Conservation (phyloP, 257 asterid species). For the Solanum arcanum region DNA sequence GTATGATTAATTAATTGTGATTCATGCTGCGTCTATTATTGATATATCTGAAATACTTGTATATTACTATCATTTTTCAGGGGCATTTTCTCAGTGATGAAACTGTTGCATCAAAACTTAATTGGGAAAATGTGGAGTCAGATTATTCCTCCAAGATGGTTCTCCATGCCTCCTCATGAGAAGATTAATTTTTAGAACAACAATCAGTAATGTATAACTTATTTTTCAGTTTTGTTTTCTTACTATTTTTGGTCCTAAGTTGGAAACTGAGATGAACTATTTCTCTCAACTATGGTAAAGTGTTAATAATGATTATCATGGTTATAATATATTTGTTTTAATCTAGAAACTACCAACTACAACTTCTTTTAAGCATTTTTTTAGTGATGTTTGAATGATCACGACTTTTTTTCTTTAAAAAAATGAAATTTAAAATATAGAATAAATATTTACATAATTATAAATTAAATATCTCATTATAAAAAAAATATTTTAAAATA, state of each 20-base stretch:
- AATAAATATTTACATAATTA: too few species aligned
- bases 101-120: conserved; percentile 5
- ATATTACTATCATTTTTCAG: neutral
- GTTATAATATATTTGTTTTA: neutral
- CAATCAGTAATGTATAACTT: neutral
- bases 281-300: neutral
- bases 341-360: neutral
- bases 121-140: conserved; percentile 8
- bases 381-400: too few species aligned
- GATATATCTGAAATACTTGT: neutral
- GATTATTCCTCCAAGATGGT: neutral
- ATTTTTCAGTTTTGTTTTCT: neutral
- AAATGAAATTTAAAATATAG: too few species aligned
- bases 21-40: neutral
- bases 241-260: too few species aligned
- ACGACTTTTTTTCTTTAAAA: too few species aligned
- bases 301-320: neutral
- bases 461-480: too few species aligned
- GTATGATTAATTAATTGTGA: neutral
- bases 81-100: conserved; percentile 11
- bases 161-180: neutral
- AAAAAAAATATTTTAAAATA: too few species aligned
- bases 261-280: too few species aligned
- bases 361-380: too few species aligned
- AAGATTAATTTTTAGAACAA: neutral